Conservation (phyloP, 768 basidiomycete genomes). For the Pleurotus ostreatus region DNA sequence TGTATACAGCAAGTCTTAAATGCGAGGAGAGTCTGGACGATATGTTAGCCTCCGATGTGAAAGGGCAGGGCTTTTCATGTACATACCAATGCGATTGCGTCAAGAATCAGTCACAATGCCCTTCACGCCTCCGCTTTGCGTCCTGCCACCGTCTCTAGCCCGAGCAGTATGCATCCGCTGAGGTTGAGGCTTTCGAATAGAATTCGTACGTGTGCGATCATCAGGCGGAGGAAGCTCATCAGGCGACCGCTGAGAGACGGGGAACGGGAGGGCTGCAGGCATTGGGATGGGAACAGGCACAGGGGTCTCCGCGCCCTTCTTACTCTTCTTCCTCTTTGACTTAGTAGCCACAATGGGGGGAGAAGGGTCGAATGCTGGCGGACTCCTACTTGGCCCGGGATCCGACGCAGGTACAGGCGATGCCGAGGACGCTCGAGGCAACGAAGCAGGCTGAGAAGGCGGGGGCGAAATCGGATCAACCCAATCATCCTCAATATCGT, state of each 20-base stretch:
- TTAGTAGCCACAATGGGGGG: slow-evolving; percentile 18
- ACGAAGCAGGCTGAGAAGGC: slow-evolving; percentile 12
- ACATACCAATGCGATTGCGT: not conserved
- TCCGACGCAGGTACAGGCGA: slow-evolving; percentile 4
- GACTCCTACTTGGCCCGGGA: not conserved
- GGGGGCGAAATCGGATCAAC: slow-evolving; percentile 54
- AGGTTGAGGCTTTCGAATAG: slow-evolving; percentile 13
- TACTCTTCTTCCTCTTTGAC: slow-evolving; percentile 26
- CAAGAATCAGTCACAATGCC: slow-evolving; percentile 53
- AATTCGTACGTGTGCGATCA: slow-evolving; percentile 3
- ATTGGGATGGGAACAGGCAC: slow-evolving; percentile 35
- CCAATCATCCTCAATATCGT: slow-evolving; percentile 59
- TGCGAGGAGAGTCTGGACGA: not conserved
- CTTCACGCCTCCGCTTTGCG: slow-evolving; percentile 83
- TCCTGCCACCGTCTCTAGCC: slow-evolving; percentile 76
- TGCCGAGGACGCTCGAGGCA: slow-evolving; percentile 1
- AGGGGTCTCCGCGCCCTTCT: slow-evolving; percentile 39
- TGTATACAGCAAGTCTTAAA: not conserved
- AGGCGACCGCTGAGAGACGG: slow-evolving; percentile 35
- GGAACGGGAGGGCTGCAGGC: slow-evolving; percentile 48
- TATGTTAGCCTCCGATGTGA: not conserved
- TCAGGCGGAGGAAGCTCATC: slow-evolving; percentile 6
- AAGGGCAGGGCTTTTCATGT: not conserved
- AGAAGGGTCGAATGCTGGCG: slow-evolving; percentile 10
- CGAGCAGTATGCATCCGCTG: slow-evolving; percentile 66